phyloP scores from a whole-genome alignment of 1,139 yeast species.

The Yamadazyma oceani region DNA sequence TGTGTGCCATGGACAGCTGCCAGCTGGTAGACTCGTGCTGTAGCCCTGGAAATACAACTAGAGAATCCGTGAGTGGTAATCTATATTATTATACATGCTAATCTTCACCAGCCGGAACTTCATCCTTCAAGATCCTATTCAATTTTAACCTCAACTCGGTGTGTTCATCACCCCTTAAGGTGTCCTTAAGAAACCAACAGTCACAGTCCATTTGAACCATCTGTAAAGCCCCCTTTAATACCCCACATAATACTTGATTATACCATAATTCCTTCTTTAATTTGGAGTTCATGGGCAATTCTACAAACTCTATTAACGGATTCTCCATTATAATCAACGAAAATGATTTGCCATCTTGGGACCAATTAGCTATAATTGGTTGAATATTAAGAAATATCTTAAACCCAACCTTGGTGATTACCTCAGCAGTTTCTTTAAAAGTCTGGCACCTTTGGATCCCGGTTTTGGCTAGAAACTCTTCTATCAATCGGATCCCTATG shows the following conservation, averaged over 20 bases:
- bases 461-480: slow-evolving; percentile 87
- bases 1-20: too few relatives aligned
- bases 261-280: slow-evolving; percentile 85
- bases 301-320: slow-evolving; percentile 94
- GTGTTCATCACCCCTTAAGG: slow-evolving; percentile 74
- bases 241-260: slow-evolving; percentile 87
- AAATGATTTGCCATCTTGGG: slow-evolving; percentile 71
- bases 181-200: slow-evolving; percentile 76
- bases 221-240: slow-evolving; percentile 85
- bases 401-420: slow-evolving; percentile 83
- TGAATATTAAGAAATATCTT: slow-evolving; percentile 81
- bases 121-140: slow-evolving; percentile 78
- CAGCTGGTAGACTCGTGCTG: too few relatives aligned
- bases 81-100: slow-evolving; percentile 33
- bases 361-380: slow-evolving; percentile 78
- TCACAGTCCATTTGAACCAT: slow-evolving; percentile 96
- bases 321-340: slow-evolving; percentile 76
- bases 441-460: slow-evolving; percentile 79
- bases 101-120: slow-evolving; percentile 96
- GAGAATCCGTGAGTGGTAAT: too few relatives aligned
- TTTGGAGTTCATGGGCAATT: slow-evolving; percentile 74
- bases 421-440: slow-evolving; percentile 86
- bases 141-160: slow-evolving; percentile 80
- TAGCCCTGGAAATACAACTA: too few relatives aligned
- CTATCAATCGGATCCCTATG: slow-evolving; percentile 88